phyloP scores from a whole-genome alignment of 1,284 basidiomycete genomes.

The Mycosarcoma mackinlayi region DNA sequence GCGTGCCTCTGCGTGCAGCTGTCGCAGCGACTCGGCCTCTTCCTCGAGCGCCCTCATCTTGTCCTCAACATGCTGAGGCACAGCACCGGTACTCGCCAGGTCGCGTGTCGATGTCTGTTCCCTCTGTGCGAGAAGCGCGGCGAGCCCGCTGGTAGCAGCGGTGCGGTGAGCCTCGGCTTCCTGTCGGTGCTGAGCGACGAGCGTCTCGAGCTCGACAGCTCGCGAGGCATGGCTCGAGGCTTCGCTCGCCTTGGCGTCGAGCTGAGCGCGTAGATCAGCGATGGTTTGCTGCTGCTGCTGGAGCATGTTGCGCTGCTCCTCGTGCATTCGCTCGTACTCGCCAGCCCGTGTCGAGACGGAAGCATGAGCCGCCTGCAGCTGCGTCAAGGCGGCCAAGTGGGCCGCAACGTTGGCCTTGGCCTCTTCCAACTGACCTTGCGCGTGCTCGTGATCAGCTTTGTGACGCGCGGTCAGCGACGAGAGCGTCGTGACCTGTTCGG shows the following conservation, averaged over 20 bases:
- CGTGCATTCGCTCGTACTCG: constrained; percentile 82
- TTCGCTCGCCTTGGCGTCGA: constrained; percentile 71
- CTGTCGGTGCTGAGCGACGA: constrained; percentile 72
- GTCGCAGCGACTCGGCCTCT: constrained; percentile 60
- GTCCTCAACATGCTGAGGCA: constrained; percentile 56
- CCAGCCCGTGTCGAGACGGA: constrained; percentile 81
- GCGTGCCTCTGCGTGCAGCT: constrained; percentile 61
- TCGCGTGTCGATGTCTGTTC: constrained; percentile 47
- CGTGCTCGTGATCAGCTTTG: constrained; percentile 80
- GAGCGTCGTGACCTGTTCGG: constrained; percentile 79
- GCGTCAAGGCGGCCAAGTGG: constrained; percentile 85
- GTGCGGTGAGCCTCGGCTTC: constrained; percentile 63
- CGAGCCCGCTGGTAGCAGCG: constrained; percentile 59
- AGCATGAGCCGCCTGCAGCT: constrained; percentile 81
- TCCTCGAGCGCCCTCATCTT: constrained; percentile 63
- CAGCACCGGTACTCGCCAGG: constrained; percentile 15
- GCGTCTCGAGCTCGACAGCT: constrained; percentile 80
- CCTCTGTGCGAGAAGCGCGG: constrained; percentile 58
- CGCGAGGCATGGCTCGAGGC: constrained; percentile 73
- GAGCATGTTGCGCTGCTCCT: constrained; percentile 57
- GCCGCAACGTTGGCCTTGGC: constrained; percentile 74
- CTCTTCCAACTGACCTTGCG: constrained; percentile 79
- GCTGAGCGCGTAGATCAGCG: constrained; percentile 79
- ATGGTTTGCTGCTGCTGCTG: constrained; percentile 73
- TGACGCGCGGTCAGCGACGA: constrained; percentile 81